Evolutionary conservation across 495 filamentous ascomycete genomes (phyloP).

Genomic region (Margaritispora aquatica): DNA sequence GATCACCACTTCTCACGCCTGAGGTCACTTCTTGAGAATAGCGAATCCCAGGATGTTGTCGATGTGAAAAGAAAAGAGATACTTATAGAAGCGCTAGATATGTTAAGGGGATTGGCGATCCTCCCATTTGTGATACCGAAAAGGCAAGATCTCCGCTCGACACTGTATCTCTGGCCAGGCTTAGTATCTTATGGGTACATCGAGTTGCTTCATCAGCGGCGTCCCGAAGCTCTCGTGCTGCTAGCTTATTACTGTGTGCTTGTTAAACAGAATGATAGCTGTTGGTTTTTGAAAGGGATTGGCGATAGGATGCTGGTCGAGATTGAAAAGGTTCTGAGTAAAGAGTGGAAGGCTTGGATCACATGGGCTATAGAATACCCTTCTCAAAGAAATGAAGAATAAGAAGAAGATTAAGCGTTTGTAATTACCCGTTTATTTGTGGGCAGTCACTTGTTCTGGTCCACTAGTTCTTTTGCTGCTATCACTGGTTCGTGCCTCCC

Average conservation of each 20-base stretch:
- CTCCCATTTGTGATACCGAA: slow-evolving; percentile 14
- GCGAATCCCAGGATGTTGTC: neutral
- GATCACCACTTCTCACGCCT: neutral
- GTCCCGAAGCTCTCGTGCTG: slow-evolving; percentile 33
- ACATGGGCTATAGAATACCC: slow-evolving; percentile 16
- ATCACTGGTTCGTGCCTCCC: too few relatives aligned
- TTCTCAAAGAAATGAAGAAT: too few relatives aligned
- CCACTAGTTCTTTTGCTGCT: too few relatives aligned
- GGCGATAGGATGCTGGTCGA: slow-evolving; percentile 28
- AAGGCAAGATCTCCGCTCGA: slow-evolving; percentile 7
- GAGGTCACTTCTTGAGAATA: neutral
- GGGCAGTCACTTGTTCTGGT: too few relatives aligned
- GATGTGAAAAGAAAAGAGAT: slow-evolving; percentile 17
- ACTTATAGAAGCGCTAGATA: slow-evolving; percentile 4
- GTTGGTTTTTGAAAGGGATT: slow-evolving; percentile 31
- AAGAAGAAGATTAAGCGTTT: too few relatives aligned
- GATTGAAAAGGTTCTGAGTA: slow-evolving; percentile 25
- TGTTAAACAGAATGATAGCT: slow-evolving; percentile 24
- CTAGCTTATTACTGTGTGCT: slow-evolving; percentile 35
- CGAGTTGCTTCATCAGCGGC: slow-evolving; percentile 23
- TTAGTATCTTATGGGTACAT: slow-evolving; percentile 25
- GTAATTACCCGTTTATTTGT: too few relatives aligned
- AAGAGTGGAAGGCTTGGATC: slow-evolving; percentile 29
- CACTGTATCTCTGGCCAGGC: slow-evolving; percentile 32
- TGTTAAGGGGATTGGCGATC: slow-evolving; percentile 14